Conservation (phyloP, 371 early-diverging fungal genomes). For the Rhizopus delemar region DNA sequence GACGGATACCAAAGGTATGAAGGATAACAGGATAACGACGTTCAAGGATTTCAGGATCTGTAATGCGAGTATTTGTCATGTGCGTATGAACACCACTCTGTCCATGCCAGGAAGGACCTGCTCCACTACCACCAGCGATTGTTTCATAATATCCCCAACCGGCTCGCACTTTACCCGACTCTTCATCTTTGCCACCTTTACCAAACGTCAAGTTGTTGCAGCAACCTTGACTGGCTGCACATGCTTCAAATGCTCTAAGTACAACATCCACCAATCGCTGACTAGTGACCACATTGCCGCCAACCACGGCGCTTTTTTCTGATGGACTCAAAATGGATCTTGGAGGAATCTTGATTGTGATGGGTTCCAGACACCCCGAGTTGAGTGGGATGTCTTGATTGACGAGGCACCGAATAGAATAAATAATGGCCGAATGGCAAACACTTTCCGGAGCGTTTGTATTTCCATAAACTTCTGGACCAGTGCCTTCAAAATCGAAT, state of each 20-base stretch:
- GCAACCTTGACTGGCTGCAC: conserved; percentile 94
- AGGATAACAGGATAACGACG: conserved; percentile 92
- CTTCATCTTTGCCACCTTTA: conserved; percentile 59
- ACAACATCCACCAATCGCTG: conserved; percentile 94
- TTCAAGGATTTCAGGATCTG: conserved; percentile 95
- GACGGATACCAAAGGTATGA: conserved; percentile 79
- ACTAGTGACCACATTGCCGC: conserved; percentile 94
- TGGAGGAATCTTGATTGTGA: conserved; percentile 77
- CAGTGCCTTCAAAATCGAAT: conserved; percentile 94
- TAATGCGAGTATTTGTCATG: conserved; percentile 97
- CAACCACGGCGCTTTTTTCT: conserved; percentile 90
- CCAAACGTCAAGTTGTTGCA: conserved; percentile 97
- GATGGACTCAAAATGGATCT: conserved; percentile 78
- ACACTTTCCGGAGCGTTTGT: conserved; percentile 71
- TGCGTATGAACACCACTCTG: conserved; percentile 79
- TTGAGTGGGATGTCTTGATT: conserved; percentile 91
- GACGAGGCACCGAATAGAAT: conserved; percentile 90
- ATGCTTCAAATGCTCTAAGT: conserved; percentile 85
- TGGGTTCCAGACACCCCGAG: conserved; percentile 90
- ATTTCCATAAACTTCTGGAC: conserved; percentile 80
- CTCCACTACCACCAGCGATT: conserved; percentile 83
- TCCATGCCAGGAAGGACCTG: conserved; percentile 90
- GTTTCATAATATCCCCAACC: conserved; percentile 98
- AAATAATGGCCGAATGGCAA: conserved; percentile 88
- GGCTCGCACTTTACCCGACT: conserved; percentile 47